Percentiles rank a stretch among this genome's conserved stretches.
phyloP scores from a whole-genome alignment of 140 eudicot genomes.

The Flaveria floridana region DNA sequence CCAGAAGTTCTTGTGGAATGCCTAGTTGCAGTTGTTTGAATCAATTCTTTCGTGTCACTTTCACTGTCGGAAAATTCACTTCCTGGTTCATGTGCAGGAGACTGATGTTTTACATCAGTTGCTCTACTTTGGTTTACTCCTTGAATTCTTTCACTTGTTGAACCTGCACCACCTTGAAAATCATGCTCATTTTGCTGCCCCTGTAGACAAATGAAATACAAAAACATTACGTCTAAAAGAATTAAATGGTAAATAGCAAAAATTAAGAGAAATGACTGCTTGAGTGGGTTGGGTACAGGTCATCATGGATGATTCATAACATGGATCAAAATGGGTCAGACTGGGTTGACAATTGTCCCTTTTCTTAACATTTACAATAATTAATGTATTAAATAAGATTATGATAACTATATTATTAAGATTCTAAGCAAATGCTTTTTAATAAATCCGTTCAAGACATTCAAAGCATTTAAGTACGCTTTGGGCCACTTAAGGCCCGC shows the following conservation, averaged over 20 bases:
- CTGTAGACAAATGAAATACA: constrained; percentile 39
- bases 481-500: neutral
- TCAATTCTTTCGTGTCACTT: constrained; percentile 36
- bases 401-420: neutral
- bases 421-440: neutral
- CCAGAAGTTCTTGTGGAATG: constrained; percentile 73
- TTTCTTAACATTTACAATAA: neutral
- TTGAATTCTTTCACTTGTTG: constrained; percentile 42
- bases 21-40: constrained; percentile 56
- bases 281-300: neutral
- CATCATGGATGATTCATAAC: neutral
- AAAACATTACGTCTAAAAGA: constrained; percentile 9
- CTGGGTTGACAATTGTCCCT: neutral
- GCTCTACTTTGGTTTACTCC: constrained; percentile 28
- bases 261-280: neutral
- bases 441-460: neutral
- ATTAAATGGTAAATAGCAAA: neutral
- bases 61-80: constrained; percentile 50
- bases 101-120: constrained; percentile 35
- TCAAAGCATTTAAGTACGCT: neutral
- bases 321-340: neutral
- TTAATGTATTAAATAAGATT: neutral
- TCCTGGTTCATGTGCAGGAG: constrained; percentile 39
- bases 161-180: constrained; percentile 91
- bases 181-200: constrained; percentile 50